phyloP scores from a whole-genome alignment of 306 rosid genomes.

The Phaseolus lunatus region DNA sequence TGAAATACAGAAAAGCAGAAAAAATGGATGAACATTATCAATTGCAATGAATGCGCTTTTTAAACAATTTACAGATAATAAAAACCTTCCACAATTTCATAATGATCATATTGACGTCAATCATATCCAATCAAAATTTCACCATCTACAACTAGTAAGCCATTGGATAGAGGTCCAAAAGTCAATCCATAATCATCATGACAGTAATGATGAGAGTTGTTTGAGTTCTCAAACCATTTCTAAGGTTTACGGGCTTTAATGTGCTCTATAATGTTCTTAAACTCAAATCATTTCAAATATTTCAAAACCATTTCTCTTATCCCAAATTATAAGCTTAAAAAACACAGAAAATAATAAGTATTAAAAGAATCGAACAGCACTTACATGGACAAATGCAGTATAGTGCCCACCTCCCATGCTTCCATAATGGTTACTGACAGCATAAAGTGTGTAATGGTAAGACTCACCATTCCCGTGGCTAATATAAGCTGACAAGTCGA shows the following conservation, averaged over 20 bases:
- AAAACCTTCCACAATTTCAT: conserved; percentile 27
- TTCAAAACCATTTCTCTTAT: conserved; percentile 32
- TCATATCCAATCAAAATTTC: conserved; percentile 38
- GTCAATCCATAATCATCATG: conserved; percentile 30
- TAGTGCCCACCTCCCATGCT: conserved; percentile 99
- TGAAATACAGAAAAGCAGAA: conserved; percentile 44
- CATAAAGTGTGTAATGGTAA: conserved; percentile 84
- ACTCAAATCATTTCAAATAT: conserved; percentile 28
- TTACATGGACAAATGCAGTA: conserved; percentile 98
- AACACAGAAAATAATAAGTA: neutral
- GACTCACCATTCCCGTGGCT: conserved; percentile 62
- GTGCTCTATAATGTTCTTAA: conserved; percentile 5
- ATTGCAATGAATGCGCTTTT: conserved; percentile 7
- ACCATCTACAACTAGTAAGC: conserved; percentile 20
- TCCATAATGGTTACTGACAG: conserved; percentile 95
- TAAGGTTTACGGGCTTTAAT: neutral
- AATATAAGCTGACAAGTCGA: conserved; percentile 86
- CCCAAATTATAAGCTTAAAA: conserved; percentile 24
- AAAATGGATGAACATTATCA: conserved; percentile 34
- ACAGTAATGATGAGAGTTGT: conserved; percentile 12
- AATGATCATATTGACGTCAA: conserved; percentile 34
- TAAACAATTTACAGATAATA: conserved; percentile 1
- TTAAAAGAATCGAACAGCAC: conserved; percentile 47
- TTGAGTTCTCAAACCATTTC: conserved; percentile 2
- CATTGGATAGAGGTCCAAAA: conserved; percentile 27